These are phyloP conservation scores for Vaucheria bursata DNA, from an alignment of 352 stramenopile genomes.

Conservation along the genomic window DNA sequence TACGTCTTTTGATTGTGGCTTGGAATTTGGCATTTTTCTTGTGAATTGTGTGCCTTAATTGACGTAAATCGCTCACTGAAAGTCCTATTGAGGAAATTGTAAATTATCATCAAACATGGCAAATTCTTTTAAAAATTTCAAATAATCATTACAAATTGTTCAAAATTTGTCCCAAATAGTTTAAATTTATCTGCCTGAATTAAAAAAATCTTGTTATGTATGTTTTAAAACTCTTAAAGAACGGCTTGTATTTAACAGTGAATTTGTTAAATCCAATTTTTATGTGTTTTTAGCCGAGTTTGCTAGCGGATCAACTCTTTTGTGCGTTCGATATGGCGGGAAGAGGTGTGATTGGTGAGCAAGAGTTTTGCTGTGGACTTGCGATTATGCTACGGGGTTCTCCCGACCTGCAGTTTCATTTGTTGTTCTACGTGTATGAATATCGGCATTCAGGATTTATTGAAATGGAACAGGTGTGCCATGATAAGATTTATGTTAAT, in stretches of 20 bases:
- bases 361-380: conserved; percentile 28
- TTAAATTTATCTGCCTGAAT: background rate
- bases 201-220: background rate
- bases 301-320: conserved; percentile 31
- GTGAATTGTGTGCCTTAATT: too few relatives aligned
- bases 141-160: background rate
- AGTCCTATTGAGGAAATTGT: too few relatives aligned
- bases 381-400: conserved; percentile 34
- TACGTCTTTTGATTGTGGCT: too few relatives aligned
- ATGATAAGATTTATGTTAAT: background rate
- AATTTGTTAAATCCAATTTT: background rate
- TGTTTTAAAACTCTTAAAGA: background rate
- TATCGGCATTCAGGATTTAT: conserved; percentile 15
- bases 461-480: conserved; percentile 11
- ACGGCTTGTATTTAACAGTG: background rate
- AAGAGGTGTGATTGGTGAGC: conserved; percentile 14
- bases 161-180: background rate
- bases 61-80: too few relatives aligned
- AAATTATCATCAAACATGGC: background rate
- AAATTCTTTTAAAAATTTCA: background rate
- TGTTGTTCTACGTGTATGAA: conserved; percentile 44
- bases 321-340: conserved; percentile 26
- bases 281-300: conserved; percentile 18
- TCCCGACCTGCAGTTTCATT: conserved; percentile 13
- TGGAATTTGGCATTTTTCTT: too few relatives aligned